Conservation (phyloP, 2,329 filamentous ascomycete species). For the Paracamarosporium sp. region DNA sequence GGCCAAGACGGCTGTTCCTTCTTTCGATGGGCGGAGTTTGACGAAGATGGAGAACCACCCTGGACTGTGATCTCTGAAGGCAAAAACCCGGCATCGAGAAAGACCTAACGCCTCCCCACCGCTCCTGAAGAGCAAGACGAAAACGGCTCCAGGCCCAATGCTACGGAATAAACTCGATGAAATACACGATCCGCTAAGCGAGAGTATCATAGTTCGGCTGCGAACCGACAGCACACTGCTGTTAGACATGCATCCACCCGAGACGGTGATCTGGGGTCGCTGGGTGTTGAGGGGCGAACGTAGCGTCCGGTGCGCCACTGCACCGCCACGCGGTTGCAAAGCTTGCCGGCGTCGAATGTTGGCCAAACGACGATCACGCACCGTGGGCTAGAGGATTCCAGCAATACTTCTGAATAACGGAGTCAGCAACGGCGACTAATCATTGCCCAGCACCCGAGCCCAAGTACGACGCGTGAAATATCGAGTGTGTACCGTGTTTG, state of each 20-base stretch:
- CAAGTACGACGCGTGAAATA: slow-evolving; percentile 13
- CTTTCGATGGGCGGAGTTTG: slow-evolving; percentile 40
- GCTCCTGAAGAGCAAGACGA: too few relatives aligned
- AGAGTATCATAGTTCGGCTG: slow-evolving; percentile 1
- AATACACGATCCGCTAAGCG: not conserved
- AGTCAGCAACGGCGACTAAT: slow-evolving; percentile 1
- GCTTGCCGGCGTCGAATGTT: too few relatives aligned
- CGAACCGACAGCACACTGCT: not conserved
- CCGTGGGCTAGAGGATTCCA: not conserved
- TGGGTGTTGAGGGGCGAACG: slow-evolving; percentile 1
- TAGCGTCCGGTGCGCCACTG: not conserved
- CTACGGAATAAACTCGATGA: not conserved
- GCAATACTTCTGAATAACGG: not conserved
- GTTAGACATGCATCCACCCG: not conserved
- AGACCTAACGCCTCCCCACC: not conserved
- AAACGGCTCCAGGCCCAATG: too few relatives aligned
- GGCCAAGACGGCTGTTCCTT: slow-evolving; percentile 59
- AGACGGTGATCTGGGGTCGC: not conserved
- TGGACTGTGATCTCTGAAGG: slow-evolving; percentile 52
- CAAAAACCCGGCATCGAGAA: not conserved
- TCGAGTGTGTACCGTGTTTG: slow-evolving; percentile 17
- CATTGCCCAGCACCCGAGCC: not conserved
- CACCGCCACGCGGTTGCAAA: not conserved
- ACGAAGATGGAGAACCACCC: slow-evolving; percentile 79
- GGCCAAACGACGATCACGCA: not conserved